These are phyloP conservation scores for Flaveria robusta DNA, from an alignment of 129 eudicot genomes.

Conservation along the genomic window DNA sequence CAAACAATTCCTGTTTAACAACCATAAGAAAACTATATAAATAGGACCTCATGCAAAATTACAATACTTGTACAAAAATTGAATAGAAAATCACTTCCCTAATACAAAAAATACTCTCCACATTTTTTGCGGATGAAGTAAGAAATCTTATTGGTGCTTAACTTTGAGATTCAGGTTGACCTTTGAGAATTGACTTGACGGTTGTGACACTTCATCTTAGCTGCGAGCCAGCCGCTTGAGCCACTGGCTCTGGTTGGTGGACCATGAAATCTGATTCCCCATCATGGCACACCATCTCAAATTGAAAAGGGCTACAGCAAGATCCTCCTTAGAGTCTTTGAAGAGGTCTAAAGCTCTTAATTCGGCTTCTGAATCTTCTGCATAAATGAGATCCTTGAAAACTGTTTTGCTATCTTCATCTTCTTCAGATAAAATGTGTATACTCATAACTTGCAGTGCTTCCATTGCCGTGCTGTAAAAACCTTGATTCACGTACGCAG, in stretches of 20 bases:
- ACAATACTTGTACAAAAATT: neutral
- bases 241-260: conserved; percentile 64
- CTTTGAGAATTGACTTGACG: neutral
- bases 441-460: conserved; percentile 78
- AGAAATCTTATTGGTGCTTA: neutral
- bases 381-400: conserved; percentile 49
- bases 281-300: conserved; percentile 80
- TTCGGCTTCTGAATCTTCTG: conserved; percentile 64
- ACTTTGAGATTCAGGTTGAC: neutral
- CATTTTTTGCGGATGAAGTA: neutral
- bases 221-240: conserved; percentile 44
- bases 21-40: too few species aligned
- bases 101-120: neutral
- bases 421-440: conserved; percentile 71
- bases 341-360: conserved; percentile 47
- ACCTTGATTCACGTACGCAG: conserved; percentile 53
- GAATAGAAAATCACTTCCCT: neutral
- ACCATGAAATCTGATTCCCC: conserved; percentile 60
- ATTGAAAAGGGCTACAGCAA: conserved; percentile 61
- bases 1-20: too few species aligned
- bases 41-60: too few species aligned
- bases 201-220: neutral
- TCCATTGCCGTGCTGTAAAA: conserved; percentile 74
- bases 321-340: conserved; percentile 41
- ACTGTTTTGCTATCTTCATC: conserved; percentile 38